These are phyloP conservation scores for Xerocomellus amylosporus DNA, from an alignment of 768 basidiomycete species.

Conservation along the genomic window DNA sequence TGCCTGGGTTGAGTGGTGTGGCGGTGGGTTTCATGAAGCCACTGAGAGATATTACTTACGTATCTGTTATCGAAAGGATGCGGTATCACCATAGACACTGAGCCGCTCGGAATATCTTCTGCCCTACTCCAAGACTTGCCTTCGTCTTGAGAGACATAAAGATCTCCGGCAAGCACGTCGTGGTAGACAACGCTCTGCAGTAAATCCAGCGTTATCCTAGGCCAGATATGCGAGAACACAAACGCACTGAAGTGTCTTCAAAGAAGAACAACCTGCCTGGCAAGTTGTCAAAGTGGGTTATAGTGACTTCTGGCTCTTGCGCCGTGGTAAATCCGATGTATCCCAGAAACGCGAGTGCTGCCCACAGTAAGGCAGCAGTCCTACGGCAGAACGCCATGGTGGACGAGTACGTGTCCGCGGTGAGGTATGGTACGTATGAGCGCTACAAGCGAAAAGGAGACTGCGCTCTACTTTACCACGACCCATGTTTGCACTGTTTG, in stretches of 20 bases:
- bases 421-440: not conserved
- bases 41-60: constrained; percentile 40
- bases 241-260: constrained; percentile 81
- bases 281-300: constrained; percentile 63
- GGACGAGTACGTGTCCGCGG: constrained; percentile 19
- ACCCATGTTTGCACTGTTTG: not conserved
- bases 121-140: constrained; percentile 66
- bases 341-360: constrained; percentile 22
- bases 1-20: constrained; percentile 48
- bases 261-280: constrained; percentile 86
- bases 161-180: constrained; percentile 62
- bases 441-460: not conserved
- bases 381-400: constrained; percentile 30
- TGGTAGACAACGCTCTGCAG: constrained; percentile 73
- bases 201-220: not conserved
- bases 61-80: constrained; percentile 83
- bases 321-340: constrained; percentile 29
- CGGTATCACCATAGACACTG: constrained; percentile 69
- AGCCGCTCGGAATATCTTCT: constrained; percentile 51
- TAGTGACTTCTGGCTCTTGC: constrained; percentile 46
- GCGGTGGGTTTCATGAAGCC: not conserved
- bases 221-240: not conserved
- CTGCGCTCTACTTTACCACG: constrained; percentile 17
- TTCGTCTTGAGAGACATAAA: constrained; percentile 84
- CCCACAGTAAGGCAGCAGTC: constrained; percentile 27